Evolutionary conservation across 2,329 filamentous ascomycete genomes (phyloP).

Genomic region (Fusarium sp.): DNA sequence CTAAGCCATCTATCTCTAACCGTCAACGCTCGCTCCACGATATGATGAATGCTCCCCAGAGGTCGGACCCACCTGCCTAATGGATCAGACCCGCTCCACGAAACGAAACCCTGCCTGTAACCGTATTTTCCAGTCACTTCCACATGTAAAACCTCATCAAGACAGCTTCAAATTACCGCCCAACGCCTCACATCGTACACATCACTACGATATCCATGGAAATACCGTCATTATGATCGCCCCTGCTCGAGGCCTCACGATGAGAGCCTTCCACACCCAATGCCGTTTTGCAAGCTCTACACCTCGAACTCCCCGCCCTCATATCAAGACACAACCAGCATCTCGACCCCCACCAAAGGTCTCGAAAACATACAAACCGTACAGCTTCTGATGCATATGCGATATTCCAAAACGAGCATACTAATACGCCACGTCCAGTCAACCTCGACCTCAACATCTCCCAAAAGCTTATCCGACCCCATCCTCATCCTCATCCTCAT

Average conservation of each 20-base stretch:
- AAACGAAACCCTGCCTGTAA: conserved; percentile 30
- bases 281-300: conserved; percentile 49
- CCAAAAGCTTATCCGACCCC: conserved; percentile 12
- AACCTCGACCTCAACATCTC: conserved; percentile 15
- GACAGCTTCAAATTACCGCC: neutral
- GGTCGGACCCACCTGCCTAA: conserved; percentile 21
- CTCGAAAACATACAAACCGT: conserved; percentile 49
- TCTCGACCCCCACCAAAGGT: conserved; percentile 41
- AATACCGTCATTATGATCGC: conserved; percentile 47
- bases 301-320: conserved; percentile 39
- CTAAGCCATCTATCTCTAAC: conserved; percentile 2
- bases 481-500: neutral
- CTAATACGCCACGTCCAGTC: conserved; percentile 31
- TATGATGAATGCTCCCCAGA: conserved; percentile 19
- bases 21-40: conserved; percentile 25
- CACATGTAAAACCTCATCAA: conserved; percentile 23
- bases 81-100: conserved; percentile 39
- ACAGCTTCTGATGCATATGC: conserved; percentile 4
- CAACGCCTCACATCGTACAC: neutral
- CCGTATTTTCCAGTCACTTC: conserved; percentile 15
- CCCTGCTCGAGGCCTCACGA: conserved; percentile 43
- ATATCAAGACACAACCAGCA: conserved; percentile 27
- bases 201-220: conserved; percentile 13
- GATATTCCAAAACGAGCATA: neutral
- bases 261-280: conserved; percentile 31